Evolutionary conservation across 202 grass and related monocot genomes (phyloP), one percentile per base, ranked within the genome.

Genomic region (Panicum hallii): DNA sequence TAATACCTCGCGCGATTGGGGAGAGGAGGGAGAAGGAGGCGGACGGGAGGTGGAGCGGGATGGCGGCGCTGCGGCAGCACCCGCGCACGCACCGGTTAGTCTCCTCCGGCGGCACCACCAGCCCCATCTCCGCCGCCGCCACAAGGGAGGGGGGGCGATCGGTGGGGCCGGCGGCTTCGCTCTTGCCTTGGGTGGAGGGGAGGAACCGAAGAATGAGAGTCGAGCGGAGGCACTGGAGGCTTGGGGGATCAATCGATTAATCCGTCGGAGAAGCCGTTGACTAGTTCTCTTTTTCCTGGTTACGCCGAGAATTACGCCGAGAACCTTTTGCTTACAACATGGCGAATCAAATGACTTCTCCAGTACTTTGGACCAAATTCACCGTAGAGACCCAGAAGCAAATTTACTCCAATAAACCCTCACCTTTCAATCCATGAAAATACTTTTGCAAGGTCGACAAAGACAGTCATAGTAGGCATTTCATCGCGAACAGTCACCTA

Each of bases 81-180:
- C 95, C 95, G 55, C 95, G 91, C 70, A 93, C 88, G 91, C 95
- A 98, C 22, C 87, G 88, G 80, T 95, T 95, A 19, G 89, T 80
- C 38, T 97, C 91, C 88, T 79, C 88, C 58, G 84, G 83, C 55
- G 82, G 47, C 34, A 91, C 70, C 62, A 87, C 73, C 89, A 83
- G 66, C 63, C 63, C 86, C 90, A 86, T 84, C 82, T 58, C 45
- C 22, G 43, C 61, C 12, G 49, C 58, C 44, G 60, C 43, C 6
- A 23, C 22, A 7, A 10, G 38, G 52, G 34, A 56, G 5, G 52
- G 19, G 19, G 34, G 19, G 2, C 13, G 53, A 42, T 42, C 50
- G 52, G 74, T 23, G 36, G 16, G 48, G 5, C 11, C 53, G 36
- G 32, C 72, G 19, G 72, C 54, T 58, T 76, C 36, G 20, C 26